Percentiles rank a stretch among this genome's conserved stretches.
phyloP scores from a whole-genome alignment of 768 basidiomycete genomes.

The Termitomyces sp. region DNA sequence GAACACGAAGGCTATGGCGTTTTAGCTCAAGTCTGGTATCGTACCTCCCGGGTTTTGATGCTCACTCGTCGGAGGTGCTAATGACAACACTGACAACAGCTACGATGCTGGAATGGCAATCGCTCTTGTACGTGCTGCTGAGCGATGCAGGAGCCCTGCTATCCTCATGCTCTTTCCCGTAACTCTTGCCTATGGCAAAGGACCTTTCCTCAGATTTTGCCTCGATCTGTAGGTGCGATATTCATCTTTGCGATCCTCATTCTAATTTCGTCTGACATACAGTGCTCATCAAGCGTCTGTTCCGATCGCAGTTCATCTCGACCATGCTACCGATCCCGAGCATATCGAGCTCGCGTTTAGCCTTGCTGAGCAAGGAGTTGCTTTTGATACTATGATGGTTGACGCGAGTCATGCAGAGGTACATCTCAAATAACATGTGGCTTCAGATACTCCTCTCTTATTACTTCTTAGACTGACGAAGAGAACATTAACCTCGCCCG shows the following conservation, averaged over 20 bases:
- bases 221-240: conserved; percentile 27
- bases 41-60: no score
- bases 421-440: neutral
- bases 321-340: conserved; percentile 42
- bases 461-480: conserved; percentile 34
- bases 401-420: conserved; percentile 46
- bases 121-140: conserved; percentile 41
- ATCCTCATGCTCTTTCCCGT: conserved; percentile 43
- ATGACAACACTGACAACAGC: conserved; percentile 17
- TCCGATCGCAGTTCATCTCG: conserved; percentile 43
- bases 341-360: conserved; percentile 40
- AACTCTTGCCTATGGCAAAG: conserved; percentile 39
- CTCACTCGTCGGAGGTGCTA: neutral
- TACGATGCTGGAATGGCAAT: conserved; percentile 43
- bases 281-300: conserved; percentile 43
- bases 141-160: conserved; percentile 39
- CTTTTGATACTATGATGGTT: conserved; percentile 47
- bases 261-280: neutral
- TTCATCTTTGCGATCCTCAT: neutral
- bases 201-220: conserved; percentile 41
- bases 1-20: conserved; percentile 40
- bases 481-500: conserved; percentile 40
- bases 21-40: conserved; percentile 36
- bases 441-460: no score
- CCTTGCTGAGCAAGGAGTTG: conserved; percentile 40